Evolutionary conservation across 1,284 basidiomycete genomes (phyloP), one percentile per base, ranked within the genome.

Genomic region (Trichosporon sp.): DNA sequence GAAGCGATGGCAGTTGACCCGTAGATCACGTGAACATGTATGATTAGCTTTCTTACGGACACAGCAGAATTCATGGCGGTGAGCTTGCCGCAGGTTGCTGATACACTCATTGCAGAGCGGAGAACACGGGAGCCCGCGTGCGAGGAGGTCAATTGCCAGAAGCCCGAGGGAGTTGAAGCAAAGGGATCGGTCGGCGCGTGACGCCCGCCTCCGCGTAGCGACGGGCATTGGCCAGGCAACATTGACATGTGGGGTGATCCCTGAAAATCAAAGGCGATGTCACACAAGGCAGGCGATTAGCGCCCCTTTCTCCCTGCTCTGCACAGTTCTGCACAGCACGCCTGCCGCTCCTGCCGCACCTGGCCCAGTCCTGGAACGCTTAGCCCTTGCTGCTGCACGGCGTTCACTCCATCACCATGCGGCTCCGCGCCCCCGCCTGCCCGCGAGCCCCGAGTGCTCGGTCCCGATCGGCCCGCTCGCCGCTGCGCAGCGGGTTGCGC

Each of bases 1-100:
- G 56, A 60, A 31, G 56, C 56, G 56, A 60, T 60, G 56, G 56
- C 56, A 3, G 56, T 60, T 31, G 56, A 60, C 29, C 56, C 56
- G 27, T 60, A 60, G 56, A 60, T 15, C 27, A 11, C 29, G 27
- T 60, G 56, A 60, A 31, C 56, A 60, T 60, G 56, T 60, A 60
- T 60, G 18, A 60, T 60, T 60, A 60, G 56, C 56, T 60, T 32
- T 60, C 21, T 21, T n/a, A 12, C 35, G 35, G 3, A 18, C n/a
- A 4, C 9, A n/a, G 13, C n/a, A 47, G 21, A 7, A n/a, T 47
- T 18, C 8, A 47, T 6, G 21, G 47, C 23, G 2, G 21, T 51
- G 47, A 51, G 47, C 47, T 51, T 51, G 47, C 23, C 3, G 7
- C 21, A 7, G 3, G 23, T 25, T 13, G 47, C 47, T 51, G 47